phyloP scores from a whole-genome alignment of 179 eudicot genomes.

The Beta lomatogona region DNA sequence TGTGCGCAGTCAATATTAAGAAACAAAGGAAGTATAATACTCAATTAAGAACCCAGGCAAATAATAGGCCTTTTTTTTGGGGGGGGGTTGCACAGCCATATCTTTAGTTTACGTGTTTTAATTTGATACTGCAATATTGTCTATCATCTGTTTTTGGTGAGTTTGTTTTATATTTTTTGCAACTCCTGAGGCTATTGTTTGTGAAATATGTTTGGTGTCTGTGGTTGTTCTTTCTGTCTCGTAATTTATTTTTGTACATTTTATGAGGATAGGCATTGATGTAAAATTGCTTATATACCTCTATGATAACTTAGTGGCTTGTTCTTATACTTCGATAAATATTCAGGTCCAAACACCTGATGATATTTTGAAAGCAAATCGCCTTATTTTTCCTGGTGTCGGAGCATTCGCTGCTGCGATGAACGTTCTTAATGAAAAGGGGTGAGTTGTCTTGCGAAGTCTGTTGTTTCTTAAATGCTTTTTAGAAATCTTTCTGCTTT shows the following conservation, averaged over 20 bases:
- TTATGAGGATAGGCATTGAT: not conserved
- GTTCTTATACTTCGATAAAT: not conserved
- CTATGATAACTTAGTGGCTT: not conserved
- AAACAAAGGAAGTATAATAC: too few relatives aligned
- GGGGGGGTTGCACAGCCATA: too few relatives aligned
- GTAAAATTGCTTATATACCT: not conserved
- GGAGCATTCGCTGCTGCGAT: conserved; percentile 98
- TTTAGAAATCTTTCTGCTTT: not conserved
- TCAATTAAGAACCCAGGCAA: too few relatives aligned
- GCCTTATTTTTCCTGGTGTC: conserved; percentile 93
- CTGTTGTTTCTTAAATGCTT: not conserved
- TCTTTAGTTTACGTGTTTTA: too few relatives aligned
- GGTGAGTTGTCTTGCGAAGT: conserved; percentile 44
- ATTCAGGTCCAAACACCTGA: conserved; percentile 75
- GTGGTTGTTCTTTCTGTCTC: not conserved
- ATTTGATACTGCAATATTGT: too few relatives aligned
- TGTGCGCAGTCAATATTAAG: too few relatives aligned
- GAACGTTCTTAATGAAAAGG: conserved; percentile 73
- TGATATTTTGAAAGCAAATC: conserved; percentile 79
- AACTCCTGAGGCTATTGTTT: not conserved
- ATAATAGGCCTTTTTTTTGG: too few relatives aligned
- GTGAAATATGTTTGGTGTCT: not conserved
- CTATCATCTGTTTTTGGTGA: too few relatives aligned
- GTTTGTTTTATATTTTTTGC: too few relatives aligned
- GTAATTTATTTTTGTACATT: not conserved